These are phyloP conservation scores for Primulina tabacum DNA, from an alignment of 257 asterid genomes.

Conservation along the genomic window DNA sequence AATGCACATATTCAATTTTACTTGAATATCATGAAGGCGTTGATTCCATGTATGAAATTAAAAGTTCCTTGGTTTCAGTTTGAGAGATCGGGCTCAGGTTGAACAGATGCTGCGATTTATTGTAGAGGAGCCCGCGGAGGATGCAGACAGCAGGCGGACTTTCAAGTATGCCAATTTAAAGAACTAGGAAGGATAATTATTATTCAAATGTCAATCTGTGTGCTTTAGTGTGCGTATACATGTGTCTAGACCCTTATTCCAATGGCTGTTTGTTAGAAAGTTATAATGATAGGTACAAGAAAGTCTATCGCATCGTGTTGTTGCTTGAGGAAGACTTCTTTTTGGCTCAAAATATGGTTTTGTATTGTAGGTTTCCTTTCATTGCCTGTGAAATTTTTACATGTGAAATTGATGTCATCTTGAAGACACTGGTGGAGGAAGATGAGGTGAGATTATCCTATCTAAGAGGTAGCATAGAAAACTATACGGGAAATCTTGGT, in stretches of 20 bases:
- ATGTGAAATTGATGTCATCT: constrained; percentile 94
- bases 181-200: not conserved
- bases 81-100: constrained; percentile 88
- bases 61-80: constrained; percentile 48
- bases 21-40: constrained; percentile 11
- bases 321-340: constrained; percentile 14
- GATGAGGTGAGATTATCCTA: constrained; percentile 65
- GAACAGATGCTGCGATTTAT: constrained; percentile 80
- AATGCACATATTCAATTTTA: constrained; percentile 13
- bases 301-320: not conserved
- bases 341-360: constrained; percentile 24
- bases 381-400: constrained; percentile 95
- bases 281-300: constrained; percentile 12
- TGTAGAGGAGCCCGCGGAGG: constrained; percentile 80
- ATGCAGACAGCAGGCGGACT: constrained; percentile 77
- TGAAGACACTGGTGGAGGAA: constrained; percentile 91
- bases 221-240: not conserved
- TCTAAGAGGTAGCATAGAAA: constrained; percentile 16
- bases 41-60: constrained; percentile 19
- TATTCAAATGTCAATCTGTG: constrained; percentile 7
- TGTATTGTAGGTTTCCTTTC: constrained; percentile 77
- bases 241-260: not conserved
- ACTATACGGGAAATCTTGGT: constrained; percentile 19
- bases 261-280: not conserved
- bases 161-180: constrained; percentile 64